A percentile compares a stretch with the other conserved stretches of the same genome.
Evolutionary conservation across 768 basidiomycete genomes (phyloP).

Genomic region (Trametes meyenii): DNA sequence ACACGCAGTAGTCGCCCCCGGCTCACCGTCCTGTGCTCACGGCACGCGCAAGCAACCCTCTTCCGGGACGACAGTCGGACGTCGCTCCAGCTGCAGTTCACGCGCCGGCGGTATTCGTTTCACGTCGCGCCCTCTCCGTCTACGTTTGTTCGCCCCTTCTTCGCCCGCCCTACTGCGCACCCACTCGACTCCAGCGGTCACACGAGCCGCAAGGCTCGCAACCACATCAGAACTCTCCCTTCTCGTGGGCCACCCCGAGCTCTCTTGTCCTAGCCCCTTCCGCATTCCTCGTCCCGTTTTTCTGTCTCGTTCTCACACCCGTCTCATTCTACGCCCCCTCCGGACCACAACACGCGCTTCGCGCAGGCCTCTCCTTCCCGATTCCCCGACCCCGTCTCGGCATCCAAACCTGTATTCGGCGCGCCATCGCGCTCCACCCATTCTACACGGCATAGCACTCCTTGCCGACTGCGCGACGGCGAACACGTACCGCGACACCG

Average conservation of each 20-base stretch:
- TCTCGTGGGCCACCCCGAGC: neutral
- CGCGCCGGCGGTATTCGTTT: constrained; percentile 1
- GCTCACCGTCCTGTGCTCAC: constrained; percentile 1
- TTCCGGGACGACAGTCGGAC: neutral
- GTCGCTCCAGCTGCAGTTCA: neutral
- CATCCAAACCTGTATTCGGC: neutral
- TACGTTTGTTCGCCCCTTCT: neutral
- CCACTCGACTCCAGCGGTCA: neutral
- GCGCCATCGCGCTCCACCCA: constrained; percentile 10
- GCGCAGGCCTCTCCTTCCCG: neutral
- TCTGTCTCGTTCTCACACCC: constrained; percentile 8
- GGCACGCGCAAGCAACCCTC: neutral
- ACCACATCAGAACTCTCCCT: constrained; percentile 3
- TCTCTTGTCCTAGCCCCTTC: constrained; percentile 8
- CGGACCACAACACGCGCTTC: constrained; percentile 10
- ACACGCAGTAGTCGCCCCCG: constrained; percentile 1
- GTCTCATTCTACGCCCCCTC: neutral
- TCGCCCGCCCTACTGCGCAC: constrained; percentile 10
- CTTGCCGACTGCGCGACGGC: constrained; percentile 7
- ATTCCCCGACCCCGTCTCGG: neutral
- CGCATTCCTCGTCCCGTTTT: constrained; percentile 8
- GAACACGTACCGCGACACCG: constrained; percentile 1
- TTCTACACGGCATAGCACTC: neutral
- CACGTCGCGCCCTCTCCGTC: constrained; percentile 6
- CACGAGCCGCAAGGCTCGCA: neutral